Evolutionary conservation across 441 rosid species (phyloP).

Genomic region (Eruca vesicaria): DNA sequence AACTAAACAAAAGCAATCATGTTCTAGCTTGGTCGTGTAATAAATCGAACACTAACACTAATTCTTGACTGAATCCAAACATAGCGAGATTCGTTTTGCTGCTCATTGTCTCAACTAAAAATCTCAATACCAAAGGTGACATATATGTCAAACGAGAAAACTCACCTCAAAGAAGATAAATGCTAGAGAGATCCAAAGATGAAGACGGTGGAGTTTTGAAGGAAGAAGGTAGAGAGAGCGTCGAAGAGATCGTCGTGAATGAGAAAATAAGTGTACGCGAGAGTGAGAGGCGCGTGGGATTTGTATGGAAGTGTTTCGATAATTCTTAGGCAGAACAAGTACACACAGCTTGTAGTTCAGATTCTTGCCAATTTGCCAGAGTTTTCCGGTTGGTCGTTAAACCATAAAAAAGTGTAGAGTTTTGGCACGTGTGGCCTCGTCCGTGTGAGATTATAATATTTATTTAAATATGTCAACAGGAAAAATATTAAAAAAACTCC

Average conservation of each 20-base stretch:
- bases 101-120: conserved; percentile 21
- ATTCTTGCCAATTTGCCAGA: conserved; percentile 43
- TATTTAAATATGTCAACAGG: not conserved
- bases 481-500: conserved; percentile 35
- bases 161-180: conserved; percentile 28
- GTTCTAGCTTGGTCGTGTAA: not conserved
- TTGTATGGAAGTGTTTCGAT: conserved; percentile 44
- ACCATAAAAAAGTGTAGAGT: conserved; percentile 6
- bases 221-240: conserved; percentile 34
- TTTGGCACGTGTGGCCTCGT: conserved; percentile 2
- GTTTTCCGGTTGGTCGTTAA: conserved; percentile 63
- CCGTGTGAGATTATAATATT: conserved; percentile 14
- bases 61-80: not conserved
- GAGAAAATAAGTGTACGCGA: conserved; percentile 16
- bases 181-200: conserved; percentile 17
- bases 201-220: not conserved
- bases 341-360: conserved; percentile 1
- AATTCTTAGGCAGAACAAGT: conserved; percentile 36
- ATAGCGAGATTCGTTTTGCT: conserved; percentile 1
- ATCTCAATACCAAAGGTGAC: not conserved
- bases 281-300: conserved; percentile 25
- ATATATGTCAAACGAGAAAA: not conserved
- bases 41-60: conserved; percentile 1
- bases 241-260: conserved; percentile 64
- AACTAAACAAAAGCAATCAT: conserved; percentile 4